phyloP scores from a whole-genome alignment of 352 stramenopile genomes.

The Halophytophthora polymorphica region DNA sequence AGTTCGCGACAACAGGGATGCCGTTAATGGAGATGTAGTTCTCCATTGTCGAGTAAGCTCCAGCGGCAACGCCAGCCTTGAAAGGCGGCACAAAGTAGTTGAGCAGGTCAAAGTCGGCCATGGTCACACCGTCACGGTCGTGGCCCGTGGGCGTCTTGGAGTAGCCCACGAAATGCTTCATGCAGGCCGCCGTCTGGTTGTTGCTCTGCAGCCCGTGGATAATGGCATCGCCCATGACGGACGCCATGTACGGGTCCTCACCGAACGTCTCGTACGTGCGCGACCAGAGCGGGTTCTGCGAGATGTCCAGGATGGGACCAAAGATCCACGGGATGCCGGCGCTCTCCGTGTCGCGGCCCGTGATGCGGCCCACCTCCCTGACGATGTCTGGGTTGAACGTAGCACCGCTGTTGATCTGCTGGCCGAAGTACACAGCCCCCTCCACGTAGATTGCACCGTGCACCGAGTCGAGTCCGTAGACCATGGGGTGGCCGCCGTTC shows the following conservation, averaged over 20 bases:
- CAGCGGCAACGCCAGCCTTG: constrained; percentile 63
- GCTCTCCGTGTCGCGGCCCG: constrained; percentile 78
- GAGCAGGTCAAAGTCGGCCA: constrained; percentile 69
- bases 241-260: constrained; percentile 82
- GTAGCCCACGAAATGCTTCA: constrained; percentile 89
- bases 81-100: constrained; percentile 85
- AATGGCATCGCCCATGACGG: constrained; percentile 64
- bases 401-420: constrained; percentile 87
- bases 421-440: constrained; percentile 78
- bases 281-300: constrained; percentile 83
- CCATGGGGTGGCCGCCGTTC: constrained; percentile 51
- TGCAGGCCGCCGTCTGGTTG: constrained; percentile 68
- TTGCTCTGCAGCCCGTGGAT: constrained; percentile 78
- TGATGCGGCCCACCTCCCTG: constrained; percentile 63
- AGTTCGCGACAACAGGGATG: constrained; percentile 83
- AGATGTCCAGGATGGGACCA: constrained; percentile 79
- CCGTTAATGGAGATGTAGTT: constrained; percentile 91
- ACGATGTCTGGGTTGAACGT: constrained; percentile 86
- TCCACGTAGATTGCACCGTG: constrained; percentile 88
- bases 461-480: constrained; percentile 91
- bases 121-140: constrained; percentile 69
- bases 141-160: constrained; percentile 77
- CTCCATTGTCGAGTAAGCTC: constrained; percentile 88
- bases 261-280: constrained; percentile 93
- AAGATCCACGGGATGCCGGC: constrained; percentile 91